These are phyloP conservation scores for Gilbertella persicaria DNA, from an alignment of 371 early-diverging fungal genomes.

Conservation along the genomic window DNA sequence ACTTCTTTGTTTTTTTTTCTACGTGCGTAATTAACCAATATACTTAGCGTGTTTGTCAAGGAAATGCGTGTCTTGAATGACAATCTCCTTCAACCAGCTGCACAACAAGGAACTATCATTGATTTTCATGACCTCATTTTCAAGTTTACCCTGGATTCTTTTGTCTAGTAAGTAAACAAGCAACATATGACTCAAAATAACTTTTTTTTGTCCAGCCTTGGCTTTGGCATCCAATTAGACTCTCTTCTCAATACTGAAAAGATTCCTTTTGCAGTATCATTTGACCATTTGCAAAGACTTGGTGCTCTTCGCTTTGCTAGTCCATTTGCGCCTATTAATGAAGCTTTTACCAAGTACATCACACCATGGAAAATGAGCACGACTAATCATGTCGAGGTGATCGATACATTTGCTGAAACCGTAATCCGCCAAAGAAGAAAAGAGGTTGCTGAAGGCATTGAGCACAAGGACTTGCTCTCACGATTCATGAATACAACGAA, in stretches of 20 bases:
- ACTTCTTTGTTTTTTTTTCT: too few relatives aligned
- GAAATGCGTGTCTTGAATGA: conserved; percentile 34
- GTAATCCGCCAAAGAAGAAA: conserved; percentile 45
- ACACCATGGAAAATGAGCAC: conserved; percentile 33
- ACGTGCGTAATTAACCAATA: neutral
- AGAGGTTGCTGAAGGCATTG: conserved; percentile 22
- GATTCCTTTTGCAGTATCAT: conserved; percentile 53
- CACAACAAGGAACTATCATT: conserved; percentile 19
- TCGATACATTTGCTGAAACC: conserved; percentile 47
- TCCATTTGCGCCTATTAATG: conserved; percentile 37
- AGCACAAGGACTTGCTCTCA: conserved; percentile 35
- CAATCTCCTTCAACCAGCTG: conserved; percentile 32
- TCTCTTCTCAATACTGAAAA: conserved; percentile 24
- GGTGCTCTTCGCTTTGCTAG: conserved; percentile 28
- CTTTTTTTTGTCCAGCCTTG: conserved; percentile 26
- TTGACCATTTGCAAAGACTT: conserved; percentile 46
- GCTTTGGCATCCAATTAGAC: conserved; percentile 39
- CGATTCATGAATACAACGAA: conserved; percentile 38
- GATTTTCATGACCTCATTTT: conserved; percentile 51
- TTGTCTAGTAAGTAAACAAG: conserved; percentile 42
- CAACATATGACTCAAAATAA: neutral
- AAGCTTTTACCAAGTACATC: conserved; percentile 29
- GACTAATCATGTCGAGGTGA: conserved; percentile 28
- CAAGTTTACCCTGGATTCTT: conserved; percentile 58
- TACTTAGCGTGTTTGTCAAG: conserved; percentile 47